Evolutionary conservation across 1,139 yeast genomes (phyloP).

Genomic region (Candida glucosophila): DNA sequence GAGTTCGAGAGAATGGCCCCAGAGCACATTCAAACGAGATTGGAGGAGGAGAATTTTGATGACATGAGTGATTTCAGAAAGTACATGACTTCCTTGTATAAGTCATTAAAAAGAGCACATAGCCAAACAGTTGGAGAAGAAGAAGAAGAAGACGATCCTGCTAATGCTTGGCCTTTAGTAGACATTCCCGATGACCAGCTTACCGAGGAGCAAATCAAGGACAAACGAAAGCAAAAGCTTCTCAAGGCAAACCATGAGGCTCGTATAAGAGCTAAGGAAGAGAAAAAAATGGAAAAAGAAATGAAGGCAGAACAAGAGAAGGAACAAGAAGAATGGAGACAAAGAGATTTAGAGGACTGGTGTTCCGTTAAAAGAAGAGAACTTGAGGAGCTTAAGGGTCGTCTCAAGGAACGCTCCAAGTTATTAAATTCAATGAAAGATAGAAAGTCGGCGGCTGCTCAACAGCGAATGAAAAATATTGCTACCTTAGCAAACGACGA

Average conservation of each 20-base stretch:
- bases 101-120: slow-evolving; percentile 58
- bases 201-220: slow-evolving; percentile 72
- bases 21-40: slow-evolving; percentile 31
- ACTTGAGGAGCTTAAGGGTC: slow-evolving; percentile 47
- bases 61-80: slow-evolving; percentile 65
- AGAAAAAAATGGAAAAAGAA: slow-evolving; percentile 50
- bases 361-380: slow-evolving; percentile 57
- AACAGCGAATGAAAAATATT: slow-evolving; percentile 83
- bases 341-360: slow-evolving; percentile 72
- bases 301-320: slow-evolving; percentile 43
- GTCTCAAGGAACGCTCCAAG: slow-evolving; percentile 59
- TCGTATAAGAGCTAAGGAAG: slow-evolving; percentile 71
- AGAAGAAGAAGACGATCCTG: slow-evolving; percentile 40
- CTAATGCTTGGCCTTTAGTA: slow-evolving; percentile 61
- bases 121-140: slow-evolving; percentile 56
- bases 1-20: slow-evolving; percentile 43
- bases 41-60: slow-evolving; percentile 72
- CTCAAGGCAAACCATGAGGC: slow-evolving; percentile 87
- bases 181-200: slow-evolving; percentile 81
- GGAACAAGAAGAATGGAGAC: slow-evolving; percentile 74
- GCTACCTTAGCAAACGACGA: slow-evolving; percentile 83
- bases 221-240: slow-evolving; percentile 75
- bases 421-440: slow-evolving; percentile 75
- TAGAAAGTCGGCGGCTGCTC: slow-evolving; percentile 86
- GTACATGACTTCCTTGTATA: slow-evolving; percentile 59